phyloP scores from a whole-genome alignment of 2,329 filamentous ascomycete species.

The Venturia aucupariae region DNA sequence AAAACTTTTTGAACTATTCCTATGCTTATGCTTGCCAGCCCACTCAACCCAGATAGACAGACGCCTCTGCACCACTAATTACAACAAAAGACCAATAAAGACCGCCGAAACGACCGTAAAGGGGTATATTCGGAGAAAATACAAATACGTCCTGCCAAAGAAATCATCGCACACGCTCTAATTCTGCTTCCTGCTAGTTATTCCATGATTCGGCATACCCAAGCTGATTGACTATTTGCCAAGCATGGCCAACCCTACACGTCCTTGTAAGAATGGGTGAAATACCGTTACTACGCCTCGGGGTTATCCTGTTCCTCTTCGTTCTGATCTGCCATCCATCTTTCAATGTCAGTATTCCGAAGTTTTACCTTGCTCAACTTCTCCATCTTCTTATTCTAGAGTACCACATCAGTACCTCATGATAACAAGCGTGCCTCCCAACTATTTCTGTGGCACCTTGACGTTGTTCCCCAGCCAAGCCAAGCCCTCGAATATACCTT shows the following conservation, averaged over 20 bases:
- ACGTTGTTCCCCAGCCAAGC: constrained; percentile 44
- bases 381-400: neutral
- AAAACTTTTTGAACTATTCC: neutral
- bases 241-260: neutral
- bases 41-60: neutral
- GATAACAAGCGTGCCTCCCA: constrained; percentile 7
- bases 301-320: neutral
- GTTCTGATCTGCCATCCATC: neutral
- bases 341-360: neutral
- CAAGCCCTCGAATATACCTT: constrained; percentile 44
- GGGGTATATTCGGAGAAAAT: constrained; percentile 5
- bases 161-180: neutral
- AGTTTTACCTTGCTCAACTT: neutral
- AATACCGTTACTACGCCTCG: neutral
- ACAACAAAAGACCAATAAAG: neutral
- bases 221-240: neutral
- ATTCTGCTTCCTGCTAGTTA: neutral
- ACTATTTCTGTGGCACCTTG: constrained; percentile 34
- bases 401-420: neutral
- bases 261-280: neutral
- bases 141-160: neutral
- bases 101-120: constrained; percentile 8
- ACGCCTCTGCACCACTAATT: neutral
- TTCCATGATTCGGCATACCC: neutral
- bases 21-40: neutral